Base-by-base conservation (phyloP, 2,329 filamentous ascomycete species). In the Septoria petroselini region DNA sequence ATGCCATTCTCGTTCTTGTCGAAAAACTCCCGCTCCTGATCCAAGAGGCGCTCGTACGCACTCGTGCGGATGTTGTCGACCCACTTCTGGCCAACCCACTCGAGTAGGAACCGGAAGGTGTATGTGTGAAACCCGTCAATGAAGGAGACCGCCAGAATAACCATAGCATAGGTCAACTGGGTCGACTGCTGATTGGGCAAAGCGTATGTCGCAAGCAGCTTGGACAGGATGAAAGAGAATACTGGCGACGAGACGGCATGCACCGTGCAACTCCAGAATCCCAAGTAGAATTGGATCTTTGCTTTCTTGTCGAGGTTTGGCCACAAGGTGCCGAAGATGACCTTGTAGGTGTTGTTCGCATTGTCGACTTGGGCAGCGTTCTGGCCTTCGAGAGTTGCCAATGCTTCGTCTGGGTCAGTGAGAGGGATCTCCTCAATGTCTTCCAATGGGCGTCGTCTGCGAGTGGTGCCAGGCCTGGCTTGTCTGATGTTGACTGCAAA, bases 21-120 rank as follows among this genome's bases (percentile, higher is more conserved):
- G 59, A 95, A 95, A 84, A 90, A 97, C 3, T 78, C 70, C 53
- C 79, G 83, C 1, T 88, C 85, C 63, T 96, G 91, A 31, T 79
- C 75, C 0, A 97, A 73, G 12, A 95, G 82, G 1, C 79, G 77
- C 41, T 75, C 75, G 57, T 95, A 73, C 0, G 87, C 85, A 64
- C 83, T 76, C 1, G 76, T 71, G 1, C 91, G 84, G 7, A 94
- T 74, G 0, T 71, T 69, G 60, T 91, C 83, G 11, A 91, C 77
- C 91, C 91, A 97, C 1, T 76, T 67, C 62, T 95, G 86, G 1
- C 81, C 87, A 9, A 77, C 80, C 19, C 74, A 71, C 57, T 95
- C 89, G 4, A 94, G 76, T 7, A 87, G 70, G 63, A 85, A 91
- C 30, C 86, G 82, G 52, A 84, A 81, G 0, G 77, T 65, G 33